Conservation (phyloP, 371 early-diverging fungal species). For the Chytridium lagenaria region DNA sequence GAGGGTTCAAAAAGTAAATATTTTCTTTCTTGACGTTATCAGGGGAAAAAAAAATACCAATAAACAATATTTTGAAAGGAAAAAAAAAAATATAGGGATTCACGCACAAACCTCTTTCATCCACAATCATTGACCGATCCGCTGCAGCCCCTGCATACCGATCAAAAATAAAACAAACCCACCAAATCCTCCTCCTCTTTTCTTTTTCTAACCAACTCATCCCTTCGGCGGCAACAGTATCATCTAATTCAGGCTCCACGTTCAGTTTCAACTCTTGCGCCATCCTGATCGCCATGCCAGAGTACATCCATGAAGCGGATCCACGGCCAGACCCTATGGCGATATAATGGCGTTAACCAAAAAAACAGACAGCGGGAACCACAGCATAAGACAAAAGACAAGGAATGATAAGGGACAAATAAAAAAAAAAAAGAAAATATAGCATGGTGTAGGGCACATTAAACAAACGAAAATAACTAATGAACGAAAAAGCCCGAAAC, state of each 20-base stretch:
- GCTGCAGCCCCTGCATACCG: constrained; percentile 61
- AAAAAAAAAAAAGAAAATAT: too few relatives aligned
- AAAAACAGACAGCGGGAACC: not conserved
- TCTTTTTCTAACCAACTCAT: constrained; percentile 51
- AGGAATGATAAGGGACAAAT: too few relatives aligned
- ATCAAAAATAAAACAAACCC: constrained; percentile 58
- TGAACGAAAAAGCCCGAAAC: too few relatives aligned
- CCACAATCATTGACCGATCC: constrained; percentile 59
- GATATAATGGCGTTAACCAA: not conserved
- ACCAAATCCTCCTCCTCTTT: constrained; percentile 56
- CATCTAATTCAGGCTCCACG: constrained; percentile 37
- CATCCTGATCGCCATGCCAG: constrained; percentile 75
- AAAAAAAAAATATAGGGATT: too few relatives aligned
- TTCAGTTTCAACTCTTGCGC: constrained; percentile 66
- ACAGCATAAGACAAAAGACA: too few relatives aligned
- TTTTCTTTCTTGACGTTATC: not conserved
- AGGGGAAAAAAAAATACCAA: too few relatives aligned
- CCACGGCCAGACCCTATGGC: constrained; percentile 22
- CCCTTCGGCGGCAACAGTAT: constrained; percentile 3
- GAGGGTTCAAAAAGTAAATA: not conserved
- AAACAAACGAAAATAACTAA: too few relatives aligned
- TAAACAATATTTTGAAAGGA: too few relatives aligned
- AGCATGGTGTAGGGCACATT: too few relatives aligned
- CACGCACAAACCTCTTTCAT: constrained; percentile 42
- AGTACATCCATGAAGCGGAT: constrained; percentile 64